phyloP scores from a whole-genome alignment of 108 stramenopile genomes.

The Skeletonema potamos region DNA sequence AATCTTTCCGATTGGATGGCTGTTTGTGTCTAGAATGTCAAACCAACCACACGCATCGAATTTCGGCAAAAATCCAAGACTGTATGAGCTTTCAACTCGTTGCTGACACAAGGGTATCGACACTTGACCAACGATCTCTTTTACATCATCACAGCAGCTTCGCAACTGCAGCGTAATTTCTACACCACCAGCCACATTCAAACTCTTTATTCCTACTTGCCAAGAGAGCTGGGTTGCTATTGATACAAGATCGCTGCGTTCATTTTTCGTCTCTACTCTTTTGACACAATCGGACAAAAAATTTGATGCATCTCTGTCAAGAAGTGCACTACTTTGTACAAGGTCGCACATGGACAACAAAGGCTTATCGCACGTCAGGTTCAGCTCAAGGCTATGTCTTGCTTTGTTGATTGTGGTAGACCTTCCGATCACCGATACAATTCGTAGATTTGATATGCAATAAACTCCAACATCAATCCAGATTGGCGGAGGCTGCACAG shows the following conservation, averaged over 20 bases:
- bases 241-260: background rate
- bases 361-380: constrained; percentile 1
- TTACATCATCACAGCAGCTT: background rate
- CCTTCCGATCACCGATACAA: background rate
- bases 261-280: background rate
- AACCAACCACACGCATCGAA: constrained; percentile 17
- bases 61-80: constrained; percentile 6
- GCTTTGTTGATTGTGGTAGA: background rate
- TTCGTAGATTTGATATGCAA: constrained; percentile 1
- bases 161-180: constrained; percentile 4
- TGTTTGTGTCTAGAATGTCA: constrained; percentile 17
- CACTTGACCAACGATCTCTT: background rate
- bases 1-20: constrained; percentile 26
- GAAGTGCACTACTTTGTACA: background rate
- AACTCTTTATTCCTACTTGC: constrained; percentile 14
- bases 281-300: background rate
- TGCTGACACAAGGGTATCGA: background rate
- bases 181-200: background rate
- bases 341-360: constrained; percentile 4
- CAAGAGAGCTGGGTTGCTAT: background rate
- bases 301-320: background rate
- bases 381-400: constrained; percentile 2
- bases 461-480: constrained; percentile 25
- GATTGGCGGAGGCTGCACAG: constrained; percentile 14
- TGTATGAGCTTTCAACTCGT: background rate